A percentile compares a stretch with the other conserved stretches of the same genome.
Conservation (phyloP, 2,329 filamentous ascomycete species). For the Acarospora socialis region DNA sequence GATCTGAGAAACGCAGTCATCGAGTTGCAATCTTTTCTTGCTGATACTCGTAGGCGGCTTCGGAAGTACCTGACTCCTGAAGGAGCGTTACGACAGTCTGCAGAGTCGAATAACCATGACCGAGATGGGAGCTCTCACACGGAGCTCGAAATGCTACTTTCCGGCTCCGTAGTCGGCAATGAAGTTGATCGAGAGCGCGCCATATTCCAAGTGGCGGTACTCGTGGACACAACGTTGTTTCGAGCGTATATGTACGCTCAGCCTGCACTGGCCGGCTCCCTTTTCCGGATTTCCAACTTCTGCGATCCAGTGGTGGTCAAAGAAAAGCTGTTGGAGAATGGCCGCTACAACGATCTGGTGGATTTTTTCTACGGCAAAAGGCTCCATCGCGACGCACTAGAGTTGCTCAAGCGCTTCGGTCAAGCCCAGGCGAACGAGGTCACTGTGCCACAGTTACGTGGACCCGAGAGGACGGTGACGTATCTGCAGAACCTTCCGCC, state of each 20-base stretch:
- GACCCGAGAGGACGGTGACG: constrained; percentile 67
- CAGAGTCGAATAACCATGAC: too few species aligned
- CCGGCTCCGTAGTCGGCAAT: constrained; percentile 35
- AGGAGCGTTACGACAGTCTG: constrained; percentile 31
- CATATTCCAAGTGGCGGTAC: constrained; percentile 59
- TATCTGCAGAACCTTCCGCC: constrained; percentile 85
- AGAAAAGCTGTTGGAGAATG: constrained; percentile 75
- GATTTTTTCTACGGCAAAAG: constrained; percentile 96
- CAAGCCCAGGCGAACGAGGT: constrained; percentile 32
- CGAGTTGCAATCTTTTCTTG: constrained; percentile 76
- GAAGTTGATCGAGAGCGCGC: constrained; percentile 51
- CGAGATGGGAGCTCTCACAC: constrained; percentile 28
- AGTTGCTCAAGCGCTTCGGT: constrained; percentile 70
- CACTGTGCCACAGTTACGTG: constrained; percentile 46
- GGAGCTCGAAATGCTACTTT: constrained; percentile 31
- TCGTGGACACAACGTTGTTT: constrained; percentile 91
- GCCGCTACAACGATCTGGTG: constrained; percentile 85
- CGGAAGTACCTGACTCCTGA: constrained; percentile 47
- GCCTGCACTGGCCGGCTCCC: constrained; percentile 67
- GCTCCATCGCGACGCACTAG: constrained; percentile 73
- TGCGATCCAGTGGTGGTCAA: constrained; percentile 94
- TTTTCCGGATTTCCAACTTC: constrained; percentile 94
- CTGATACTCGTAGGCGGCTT: constrained; percentile 58
- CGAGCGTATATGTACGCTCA: constrained; percentile 87
- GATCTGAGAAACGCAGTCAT: constrained; percentile 69